These are phyloP conservation scores for Chenopodium album DNA, from an alignment of 148 eudicot genomes.

Conservation along the genomic window DNA sequence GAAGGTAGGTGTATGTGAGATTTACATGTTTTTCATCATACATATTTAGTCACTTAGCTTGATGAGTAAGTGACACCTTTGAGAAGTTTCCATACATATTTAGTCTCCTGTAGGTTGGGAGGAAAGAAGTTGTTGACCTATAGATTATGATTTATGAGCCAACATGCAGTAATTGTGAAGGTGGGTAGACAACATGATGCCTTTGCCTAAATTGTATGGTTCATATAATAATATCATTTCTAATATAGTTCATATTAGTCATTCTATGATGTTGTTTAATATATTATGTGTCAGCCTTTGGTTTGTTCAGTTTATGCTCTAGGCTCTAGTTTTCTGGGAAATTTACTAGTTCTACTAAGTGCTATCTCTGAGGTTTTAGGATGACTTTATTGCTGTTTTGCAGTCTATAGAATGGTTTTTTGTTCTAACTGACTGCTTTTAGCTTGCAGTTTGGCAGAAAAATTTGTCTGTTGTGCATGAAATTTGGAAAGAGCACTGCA, in stretches of 20 bases:
- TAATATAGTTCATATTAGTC: neutral
- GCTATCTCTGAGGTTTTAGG: neutral
- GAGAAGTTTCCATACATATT: neutral
- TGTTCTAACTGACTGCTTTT: slow-evolving; percentile 40
- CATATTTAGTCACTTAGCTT: no score
- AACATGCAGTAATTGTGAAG: neutral
- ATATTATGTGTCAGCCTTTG: neutral
- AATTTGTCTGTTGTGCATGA: slow-evolving; percentile 66
- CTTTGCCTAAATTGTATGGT: neutral
- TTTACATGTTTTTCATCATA: neutral
- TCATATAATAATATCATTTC: neutral
- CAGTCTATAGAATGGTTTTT: neutral
- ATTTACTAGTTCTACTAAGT: neutral
- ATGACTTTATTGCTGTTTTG: slow-evolving; percentile 7
- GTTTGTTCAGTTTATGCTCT: neutral
- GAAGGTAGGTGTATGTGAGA: neutral
- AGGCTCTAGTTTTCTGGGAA: neutral
- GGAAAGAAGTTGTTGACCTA: neutral
- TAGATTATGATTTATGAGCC: neutral
- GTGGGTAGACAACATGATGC: slow-evolving; percentile 1
- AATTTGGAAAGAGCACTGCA: slow-evolving; percentile 69
- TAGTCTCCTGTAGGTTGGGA: neutral
- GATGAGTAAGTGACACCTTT: neutral
- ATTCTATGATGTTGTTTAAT: neutral
- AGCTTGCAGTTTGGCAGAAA: slow-evolving; percentile 93